Conservation (phyloP, 305 asterid species). For the Solanum hybrid region DNA sequence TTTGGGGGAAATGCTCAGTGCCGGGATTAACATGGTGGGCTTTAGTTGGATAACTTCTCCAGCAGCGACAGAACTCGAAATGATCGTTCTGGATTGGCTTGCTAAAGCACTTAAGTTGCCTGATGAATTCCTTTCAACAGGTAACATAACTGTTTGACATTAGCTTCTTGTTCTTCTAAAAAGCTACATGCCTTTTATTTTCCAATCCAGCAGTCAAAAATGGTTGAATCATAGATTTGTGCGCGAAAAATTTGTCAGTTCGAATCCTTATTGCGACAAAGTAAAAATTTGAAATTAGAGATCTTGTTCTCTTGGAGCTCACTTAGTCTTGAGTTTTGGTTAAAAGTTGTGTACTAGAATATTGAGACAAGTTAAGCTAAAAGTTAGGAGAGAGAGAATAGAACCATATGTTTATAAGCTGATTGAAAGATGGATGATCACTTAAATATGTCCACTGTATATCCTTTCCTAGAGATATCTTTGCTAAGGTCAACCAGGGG, state of each 20-base stretch:
- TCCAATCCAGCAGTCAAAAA: not conserved
- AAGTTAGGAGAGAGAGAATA: not conserved
- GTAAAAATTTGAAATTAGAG: not conserved
- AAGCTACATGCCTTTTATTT: not conserved
- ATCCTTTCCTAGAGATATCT: not conserved
- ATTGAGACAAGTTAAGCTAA: not conserved
- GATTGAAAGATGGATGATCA: not conserved
- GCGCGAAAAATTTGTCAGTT: not conserved
- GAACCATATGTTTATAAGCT: not conserved
- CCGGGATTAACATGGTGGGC: constrained; percentile 87
- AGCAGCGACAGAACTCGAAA: constrained; percentile 96
- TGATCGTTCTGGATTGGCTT: constrained; percentile 87
- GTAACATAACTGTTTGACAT: constrained; percentile 18
- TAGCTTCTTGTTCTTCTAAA: not conserved
- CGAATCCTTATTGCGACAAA: not conserved
- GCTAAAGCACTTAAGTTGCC: constrained; percentile 82
- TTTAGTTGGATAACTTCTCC: constrained; percentile 98
- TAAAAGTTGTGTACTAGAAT: not conserved
- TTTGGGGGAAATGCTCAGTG: constrained; percentile 95
- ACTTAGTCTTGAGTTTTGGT: not conserved
- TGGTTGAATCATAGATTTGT: not conserved
- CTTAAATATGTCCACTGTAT: not conserved
- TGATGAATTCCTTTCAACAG: constrained; percentile 68
- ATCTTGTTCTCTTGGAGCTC: not conserved
- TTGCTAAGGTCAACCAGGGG: not conserved